phyloP scores from a whole-genome alignment of 2,329 filamentous ascomycete species.

The Lasiodiplodia gonubiensis region DNA sequence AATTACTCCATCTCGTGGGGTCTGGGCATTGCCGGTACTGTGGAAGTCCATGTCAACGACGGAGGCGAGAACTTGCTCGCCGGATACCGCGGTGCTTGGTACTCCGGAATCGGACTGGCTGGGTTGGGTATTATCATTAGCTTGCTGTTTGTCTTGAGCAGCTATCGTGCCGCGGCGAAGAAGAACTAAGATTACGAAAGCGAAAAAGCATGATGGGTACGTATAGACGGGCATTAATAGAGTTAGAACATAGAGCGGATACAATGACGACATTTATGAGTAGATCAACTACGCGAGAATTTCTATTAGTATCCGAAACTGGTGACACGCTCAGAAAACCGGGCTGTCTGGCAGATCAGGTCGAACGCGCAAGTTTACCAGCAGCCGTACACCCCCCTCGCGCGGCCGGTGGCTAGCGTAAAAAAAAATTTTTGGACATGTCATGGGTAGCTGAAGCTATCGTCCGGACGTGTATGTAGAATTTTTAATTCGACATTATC shows the following conservation, averaged over 20 bases:
- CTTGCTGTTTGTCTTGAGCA: conserved; percentile 37
- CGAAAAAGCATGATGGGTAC: background rate
- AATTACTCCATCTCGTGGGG: conserved; percentile 53
- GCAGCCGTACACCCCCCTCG: too few species aligned
- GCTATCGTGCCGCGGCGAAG: conserved; percentile 26
- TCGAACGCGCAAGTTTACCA: background rate
- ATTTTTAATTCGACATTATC: too few species aligned
- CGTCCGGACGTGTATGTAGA: too few species aligned
- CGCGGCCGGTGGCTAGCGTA: too few species aligned
- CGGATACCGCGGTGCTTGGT: conserved; percentile 49
- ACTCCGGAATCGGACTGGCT: conserved; percentile 46
- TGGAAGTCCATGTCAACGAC: conserved; percentile 47
- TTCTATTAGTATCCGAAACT: background rate
- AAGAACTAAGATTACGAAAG: background rate
- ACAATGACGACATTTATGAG: background rate
- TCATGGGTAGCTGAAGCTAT: too few species aligned
- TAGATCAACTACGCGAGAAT: background rate
- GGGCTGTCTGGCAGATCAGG: background rate
- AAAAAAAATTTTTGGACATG: too few species aligned
- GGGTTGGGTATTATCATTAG: conserved; percentile 38
- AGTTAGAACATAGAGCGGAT: background rate
- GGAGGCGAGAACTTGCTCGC: conserved; percentile 42
- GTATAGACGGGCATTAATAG: background rate
- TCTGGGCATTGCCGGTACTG: conserved; percentile 51
- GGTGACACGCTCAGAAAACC: background rate